A percentile compares a stretch with the other conserved stretches of the same genome.
phyloP scores from a whole-genome alignment of 1,139 yeast species.

The Arxiozyma slooffiae region DNA sequence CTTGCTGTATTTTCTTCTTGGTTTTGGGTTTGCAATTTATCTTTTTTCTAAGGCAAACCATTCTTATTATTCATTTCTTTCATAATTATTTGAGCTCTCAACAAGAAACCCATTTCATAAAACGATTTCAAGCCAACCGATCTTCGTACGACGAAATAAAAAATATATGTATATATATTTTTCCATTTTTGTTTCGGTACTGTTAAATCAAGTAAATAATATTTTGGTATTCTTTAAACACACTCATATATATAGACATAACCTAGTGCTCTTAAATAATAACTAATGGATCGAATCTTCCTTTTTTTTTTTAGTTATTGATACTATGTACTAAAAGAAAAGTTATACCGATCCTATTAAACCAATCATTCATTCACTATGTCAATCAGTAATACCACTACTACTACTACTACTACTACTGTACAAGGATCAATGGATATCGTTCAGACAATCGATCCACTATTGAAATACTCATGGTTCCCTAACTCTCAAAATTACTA shows the following conservation, averaged over 20 bases:
- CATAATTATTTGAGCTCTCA: too few species aligned
- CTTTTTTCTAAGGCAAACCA: too few species aligned
- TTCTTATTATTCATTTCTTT: too few species aligned
- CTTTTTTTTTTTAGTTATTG: too few species aligned
- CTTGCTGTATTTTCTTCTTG: too few species aligned
- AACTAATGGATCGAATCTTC: too few species aligned
- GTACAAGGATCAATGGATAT: background rate
- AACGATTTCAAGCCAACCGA: background rate
- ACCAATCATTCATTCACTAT: background rate
- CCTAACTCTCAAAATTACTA: conserved; percentile 26
- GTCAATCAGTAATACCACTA: background rate
- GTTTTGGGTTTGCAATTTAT: too few species aligned
- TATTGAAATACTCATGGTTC: conserved; percentile 24
- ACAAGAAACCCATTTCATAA: background rate
- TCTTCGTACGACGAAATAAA: too few species aligned
- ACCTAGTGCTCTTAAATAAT: too few species aligned
- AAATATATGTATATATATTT: too few species aligned
- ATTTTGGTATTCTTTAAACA: background rate
- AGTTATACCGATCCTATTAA: background rate
- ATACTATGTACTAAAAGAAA: background rate
- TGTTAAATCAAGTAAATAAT: background rate
- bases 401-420: background rate
- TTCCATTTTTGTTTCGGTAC: background rate
- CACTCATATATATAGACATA: too few species aligned
- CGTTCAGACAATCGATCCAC: conserved; percentile 18